phyloP scores from a whole-genome alignment of 345 rosid species.

The Eucalyptus tenuipes region DNA sequence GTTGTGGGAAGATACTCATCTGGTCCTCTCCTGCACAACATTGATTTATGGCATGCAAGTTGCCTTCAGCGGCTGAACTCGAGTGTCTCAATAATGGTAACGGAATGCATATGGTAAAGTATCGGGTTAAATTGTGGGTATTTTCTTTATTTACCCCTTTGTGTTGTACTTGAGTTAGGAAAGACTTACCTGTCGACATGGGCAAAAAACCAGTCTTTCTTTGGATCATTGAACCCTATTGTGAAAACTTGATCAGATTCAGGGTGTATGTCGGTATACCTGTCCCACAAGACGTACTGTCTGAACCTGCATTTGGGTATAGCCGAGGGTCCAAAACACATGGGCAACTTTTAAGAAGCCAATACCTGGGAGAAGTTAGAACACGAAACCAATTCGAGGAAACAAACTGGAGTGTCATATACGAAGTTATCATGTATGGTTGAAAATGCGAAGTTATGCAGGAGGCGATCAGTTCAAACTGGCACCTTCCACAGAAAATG shows the following conservation, averaged over 20 bases:
- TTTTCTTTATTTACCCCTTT: background rate
- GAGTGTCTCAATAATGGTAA: background rate
- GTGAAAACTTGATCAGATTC: conserved; percentile 16
- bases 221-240: conserved; percentile 11
- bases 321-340: background rate
- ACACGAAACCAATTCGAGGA: background rate
- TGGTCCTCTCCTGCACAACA: conserved; percentile 7
- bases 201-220: conserved; percentile 28
- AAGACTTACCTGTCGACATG: conserved; percentile 16
- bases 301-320: conserved; percentile 13
- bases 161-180: background rate
- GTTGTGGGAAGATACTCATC: conserved; percentile 10
- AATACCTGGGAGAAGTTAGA: background rate
- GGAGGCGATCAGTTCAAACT: background rate
- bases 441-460: background rate
- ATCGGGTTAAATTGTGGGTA: background rate
- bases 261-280: conserved; percentile 18
- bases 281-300: conserved; percentile 29
- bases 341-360: background rate
- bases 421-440: background rate
- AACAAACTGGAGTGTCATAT: background rate
- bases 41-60: background rate
- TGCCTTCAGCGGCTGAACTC: background rate
- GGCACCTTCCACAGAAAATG: background rate
- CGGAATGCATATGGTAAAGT: background rate